phyloP scores from a whole-genome alignment of 257 asterid species.

The Nicotiana attenuata region DNA sequence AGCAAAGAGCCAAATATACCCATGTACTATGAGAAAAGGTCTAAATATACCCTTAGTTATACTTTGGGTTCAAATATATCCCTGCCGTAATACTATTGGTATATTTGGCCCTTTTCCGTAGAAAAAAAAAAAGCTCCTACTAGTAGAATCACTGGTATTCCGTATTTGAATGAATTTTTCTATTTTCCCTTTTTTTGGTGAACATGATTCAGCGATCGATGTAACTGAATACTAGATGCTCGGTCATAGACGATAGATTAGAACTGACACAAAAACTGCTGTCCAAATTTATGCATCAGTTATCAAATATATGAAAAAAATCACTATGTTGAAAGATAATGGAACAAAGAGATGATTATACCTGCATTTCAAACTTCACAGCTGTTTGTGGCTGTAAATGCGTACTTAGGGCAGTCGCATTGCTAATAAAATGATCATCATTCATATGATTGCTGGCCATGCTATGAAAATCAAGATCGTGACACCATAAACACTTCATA shows the following conservation, averaged over 20 bases:
- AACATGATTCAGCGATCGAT: neutral
- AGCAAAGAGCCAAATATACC: too few relatives aligned
- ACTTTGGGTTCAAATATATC: too few relatives aligned
- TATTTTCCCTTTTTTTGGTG: neutral
- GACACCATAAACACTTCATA: slow-evolving; percentile 75
- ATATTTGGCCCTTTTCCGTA: too few relatives aligned
- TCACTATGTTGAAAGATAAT: neutral
- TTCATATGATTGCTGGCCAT: slow-evolving; percentile 28
- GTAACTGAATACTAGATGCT: neutral
- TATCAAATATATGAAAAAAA: neutral
- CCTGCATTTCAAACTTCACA: slow-evolving; percentile 97
- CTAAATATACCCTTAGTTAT: too few relatives aligned
- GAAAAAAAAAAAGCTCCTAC: neutral
- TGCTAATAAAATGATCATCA: slow-evolving; percentile 36
- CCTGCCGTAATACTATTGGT: too few relatives aligned
- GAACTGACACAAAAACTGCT: neutral
- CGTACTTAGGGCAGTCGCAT: slow-evolving; percentile 26
- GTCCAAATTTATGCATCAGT: neutral
- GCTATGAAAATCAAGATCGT: slow-evolving; percentile 23
- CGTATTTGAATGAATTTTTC: neutral
- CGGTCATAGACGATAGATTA: too few relatives aligned
- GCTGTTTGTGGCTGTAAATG: slow-evolving; percentile 37
- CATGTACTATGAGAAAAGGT: too few relatives aligned
- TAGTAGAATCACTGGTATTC: neutral
- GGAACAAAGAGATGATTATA: slow-evolving; percentile 13